Evolutionary conservation across 495 filamentous ascomycete species (phyloP).

Genomic region (Pyrenopolyporus hunteri): DNA sequence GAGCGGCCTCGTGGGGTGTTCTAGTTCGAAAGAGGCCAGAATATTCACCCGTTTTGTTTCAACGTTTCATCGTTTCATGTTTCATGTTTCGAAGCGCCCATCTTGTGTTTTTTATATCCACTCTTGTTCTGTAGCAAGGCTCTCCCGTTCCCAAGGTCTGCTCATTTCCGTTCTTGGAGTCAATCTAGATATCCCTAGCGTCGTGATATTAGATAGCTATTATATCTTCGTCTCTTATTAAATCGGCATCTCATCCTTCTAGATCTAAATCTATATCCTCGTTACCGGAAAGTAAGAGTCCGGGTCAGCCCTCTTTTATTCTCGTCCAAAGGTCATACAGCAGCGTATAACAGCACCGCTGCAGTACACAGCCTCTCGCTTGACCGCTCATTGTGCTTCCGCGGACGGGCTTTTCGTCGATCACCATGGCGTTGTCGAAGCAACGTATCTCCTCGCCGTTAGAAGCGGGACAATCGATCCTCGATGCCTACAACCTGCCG

Average conservation of each 20-base stretch:
- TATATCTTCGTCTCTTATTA: constrained; percentile 9
- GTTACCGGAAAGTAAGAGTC: constrained; percentile 17
- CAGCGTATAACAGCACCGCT: neutral
- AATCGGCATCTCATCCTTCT: constrained; percentile 16
- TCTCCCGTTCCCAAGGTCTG: neutral
- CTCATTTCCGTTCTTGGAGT: constrained; percentile 15
- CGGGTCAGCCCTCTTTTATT: constrained; percentile 14
- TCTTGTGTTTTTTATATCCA: constrained; percentile 39
- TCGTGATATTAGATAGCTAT: constrained; percentile 18
- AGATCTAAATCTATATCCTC: constrained; percentile 6
- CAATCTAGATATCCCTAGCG: neutral
- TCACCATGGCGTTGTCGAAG: constrained; percentile 47
- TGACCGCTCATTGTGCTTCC: neutral
- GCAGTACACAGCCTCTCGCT: constrained; percentile 1
- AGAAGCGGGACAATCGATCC: constrained; percentile 57
- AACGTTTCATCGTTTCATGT: constrained; percentile 40
- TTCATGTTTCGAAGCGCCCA: constrained; percentile 40
- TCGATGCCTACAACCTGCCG: constrained; percentile 56
- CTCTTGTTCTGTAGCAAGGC: constrained; percentile 7
- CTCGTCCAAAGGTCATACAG: constrained; percentile 3
- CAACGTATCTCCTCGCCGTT: constrained; percentile 61
- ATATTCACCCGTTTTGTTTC: constrained; percentile 27
- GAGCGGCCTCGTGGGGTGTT: constrained; percentile 23
- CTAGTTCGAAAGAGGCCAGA: neutral
- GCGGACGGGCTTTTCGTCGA: constrained; percentile 4